These are phyloP conservation scores for Orbilia ellipsospora DNA, from an alignment of 2,329 filamentous ascomycete genomes.

Conservation along the genomic window DNA sequence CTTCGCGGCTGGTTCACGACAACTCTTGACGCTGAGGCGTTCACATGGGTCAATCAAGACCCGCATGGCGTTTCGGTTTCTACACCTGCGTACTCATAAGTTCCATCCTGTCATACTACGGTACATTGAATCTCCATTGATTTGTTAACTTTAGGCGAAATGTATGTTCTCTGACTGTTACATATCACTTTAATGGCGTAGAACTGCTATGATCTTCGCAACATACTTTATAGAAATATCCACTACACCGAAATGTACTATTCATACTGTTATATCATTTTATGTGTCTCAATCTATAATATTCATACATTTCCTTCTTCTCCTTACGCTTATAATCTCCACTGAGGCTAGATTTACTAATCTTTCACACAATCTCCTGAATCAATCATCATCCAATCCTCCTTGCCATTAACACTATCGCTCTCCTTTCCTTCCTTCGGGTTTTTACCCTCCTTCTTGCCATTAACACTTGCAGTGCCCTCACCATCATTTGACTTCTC, in stretches of 20 bases:
- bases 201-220: background rate
- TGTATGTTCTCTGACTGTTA: slow-evolving; percentile 4
- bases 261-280: no score
- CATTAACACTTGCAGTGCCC: slow-evolving; percentile 4
- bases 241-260: no score
- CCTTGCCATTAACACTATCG: slow-evolving; percentile 11
- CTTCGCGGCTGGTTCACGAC: no score
- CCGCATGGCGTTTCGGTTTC: background rate
- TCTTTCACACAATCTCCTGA: no score
- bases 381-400: slow-evolving; percentile 2
- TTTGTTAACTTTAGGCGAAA: background rate
- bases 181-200: no score
- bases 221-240: no score
- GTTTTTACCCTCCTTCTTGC: background rate
- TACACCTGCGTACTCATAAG: slow-evolving; percentile 15
- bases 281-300: no score
- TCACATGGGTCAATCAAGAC: slow-evolving; percentile 19
- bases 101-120: background rate
- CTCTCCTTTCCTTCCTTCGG: background rate
- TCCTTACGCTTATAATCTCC: no score
- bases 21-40: slow-evolving; percentile 3
- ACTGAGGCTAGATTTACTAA: no score
- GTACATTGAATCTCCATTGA: background rate
- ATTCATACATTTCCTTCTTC: no score
- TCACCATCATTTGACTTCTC: background rate